A percentile compares a stretch with the other conserved stretches of the same genome.
Conservation (phyloP, 495 filamentous ascomycete genomes). For the Melanomma pulvis-pyrius region DNA sequence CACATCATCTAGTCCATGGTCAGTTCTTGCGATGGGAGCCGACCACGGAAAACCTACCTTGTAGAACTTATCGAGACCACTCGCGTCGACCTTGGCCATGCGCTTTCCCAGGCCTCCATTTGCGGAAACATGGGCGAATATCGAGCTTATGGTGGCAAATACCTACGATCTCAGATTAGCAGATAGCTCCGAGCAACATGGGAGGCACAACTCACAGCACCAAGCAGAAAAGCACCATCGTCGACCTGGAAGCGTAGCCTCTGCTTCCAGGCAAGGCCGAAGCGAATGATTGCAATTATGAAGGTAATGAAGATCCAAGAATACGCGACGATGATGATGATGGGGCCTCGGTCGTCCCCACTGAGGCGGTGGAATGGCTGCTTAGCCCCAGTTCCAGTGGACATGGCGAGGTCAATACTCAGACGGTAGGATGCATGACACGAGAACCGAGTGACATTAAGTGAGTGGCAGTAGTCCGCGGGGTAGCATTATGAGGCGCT, state of each 20-base stretch:
- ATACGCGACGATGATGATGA: conserved; percentile 32
- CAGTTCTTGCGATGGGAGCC: neutral
- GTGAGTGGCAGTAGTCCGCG: neutral
- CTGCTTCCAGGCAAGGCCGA: conserved; percentile 17
- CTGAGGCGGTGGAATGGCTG: conserved; percentile 11
- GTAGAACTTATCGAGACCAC: conserved; percentile 15
- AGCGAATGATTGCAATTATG: conserved; percentile 25
- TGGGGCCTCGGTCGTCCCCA: conserved; percentile 20
- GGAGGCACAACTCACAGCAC: conserved; percentile 7
- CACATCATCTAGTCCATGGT: conserved; percentile 8
- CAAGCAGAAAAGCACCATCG: conserved; percentile 19
- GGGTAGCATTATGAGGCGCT: neutral
- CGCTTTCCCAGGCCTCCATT: conserved; percentile 31
- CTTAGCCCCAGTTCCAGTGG: neutral
- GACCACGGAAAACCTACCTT: conserved; percentile 1
- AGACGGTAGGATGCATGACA: neutral
- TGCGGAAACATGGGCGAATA: conserved; percentile 17
- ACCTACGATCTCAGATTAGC: neutral
- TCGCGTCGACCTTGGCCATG: conserved; percentile 7
- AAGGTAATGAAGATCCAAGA: conserved; percentile 23
- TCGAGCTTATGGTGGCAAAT: conserved; percentile 21
- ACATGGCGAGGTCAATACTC: neutral
- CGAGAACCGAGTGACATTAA: neutral
- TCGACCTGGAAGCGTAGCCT: conserved; percentile 25
- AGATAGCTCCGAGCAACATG: neutral